Base-by-base conservation (phyloP, 257 asterid species). In the Ilex asprella region DNA sequence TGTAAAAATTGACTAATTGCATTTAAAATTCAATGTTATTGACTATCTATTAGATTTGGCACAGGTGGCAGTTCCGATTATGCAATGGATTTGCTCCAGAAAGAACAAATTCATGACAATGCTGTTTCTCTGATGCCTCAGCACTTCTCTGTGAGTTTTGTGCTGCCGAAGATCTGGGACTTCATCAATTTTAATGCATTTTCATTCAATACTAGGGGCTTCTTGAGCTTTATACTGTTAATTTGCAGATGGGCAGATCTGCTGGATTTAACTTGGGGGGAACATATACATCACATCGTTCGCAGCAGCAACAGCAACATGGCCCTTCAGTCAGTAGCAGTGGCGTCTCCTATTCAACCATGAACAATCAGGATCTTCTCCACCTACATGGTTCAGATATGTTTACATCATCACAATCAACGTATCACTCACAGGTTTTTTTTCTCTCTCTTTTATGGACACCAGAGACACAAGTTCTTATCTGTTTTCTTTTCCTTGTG, bases 311-410 rank as follows among this genome's bases (percentile, higher is more conserved):
- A 35, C 97, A 85, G 57, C 80, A 76, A 69, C 89, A 82, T 62
- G 74, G 83, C 70, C 80, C 97, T 29, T 82, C 95, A 67, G 53
- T 81, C 61, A 88, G 72, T 73, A 81, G 85, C 68, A 67, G 80
- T 2, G 95, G 87, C 46, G 76, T 79, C 60, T 80, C 97, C 70
- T 87, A 79, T 73, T 66, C 74, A 72, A 59, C 86, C 21, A 51
- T 92, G 5, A 78, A 86, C 73, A 82, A 79, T 70, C 96, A 81
- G 63, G 96, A 86, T 78, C 82, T 86, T 35, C 41, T 35, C 59
- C 94, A 75, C 73, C 82, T 84, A 68, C 85, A 84, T 68, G 97
- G 91, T 58, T 78, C 86, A 31, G 94, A 84, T 83, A 94, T 86
- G 67, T 59, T 58, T 16, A 7, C 56, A 47, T 58, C 50, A 39